Conservation (phyloP, 139 green algal species). For the Cymbomonas tetramitiformis region DNA sequence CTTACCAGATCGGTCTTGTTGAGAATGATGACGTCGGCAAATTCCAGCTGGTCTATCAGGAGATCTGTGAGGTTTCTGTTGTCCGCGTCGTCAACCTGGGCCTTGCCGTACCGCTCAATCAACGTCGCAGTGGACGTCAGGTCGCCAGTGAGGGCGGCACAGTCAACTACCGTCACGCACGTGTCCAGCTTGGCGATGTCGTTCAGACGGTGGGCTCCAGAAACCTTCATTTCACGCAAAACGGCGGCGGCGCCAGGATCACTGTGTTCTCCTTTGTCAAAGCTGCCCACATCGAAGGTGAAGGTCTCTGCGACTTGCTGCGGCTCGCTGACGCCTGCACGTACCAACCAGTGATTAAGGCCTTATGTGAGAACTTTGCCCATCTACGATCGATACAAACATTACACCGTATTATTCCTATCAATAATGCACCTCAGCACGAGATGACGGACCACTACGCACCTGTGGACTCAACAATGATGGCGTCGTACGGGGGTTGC, state of each 20-base stretch:
- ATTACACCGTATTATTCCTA: too few relatives aligned
- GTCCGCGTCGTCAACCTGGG: too few relatives aligned
- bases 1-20: constrained; percentile 60
- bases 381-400: too few relatives aligned
- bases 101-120: neutral
- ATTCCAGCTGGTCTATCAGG: constrained; percentile 59
- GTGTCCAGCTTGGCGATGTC: constrained; percentile 17
- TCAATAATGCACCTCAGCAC: too few relatives aligned
- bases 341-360: too few relatives aligned
- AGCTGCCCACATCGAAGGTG: neutral
- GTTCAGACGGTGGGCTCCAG: constrained; percentile 8
- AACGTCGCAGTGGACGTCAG: neutral
- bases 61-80: too few relatives aligned
- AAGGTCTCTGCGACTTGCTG: constrained; percentile 50
- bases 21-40: constrained; percentile 49
- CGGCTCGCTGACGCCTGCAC: constrained; percentile 62
- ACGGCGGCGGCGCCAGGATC: neutral
- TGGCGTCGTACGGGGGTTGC: constrained; percentile 50
- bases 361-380: too few relatives aligned
- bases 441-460: too few relatives aligned
- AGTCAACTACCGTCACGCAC: constrained; percentile 16
- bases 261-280: too few relatives aligned
- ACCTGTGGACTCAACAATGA: constrained; percentile 67
- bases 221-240: constrained; percentile 3
- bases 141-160: constrained; percentile 2